Conservation (phyloP, 2,329 filamentous ascomycete genomes). For the Paradendryphiella salina region DNA sequence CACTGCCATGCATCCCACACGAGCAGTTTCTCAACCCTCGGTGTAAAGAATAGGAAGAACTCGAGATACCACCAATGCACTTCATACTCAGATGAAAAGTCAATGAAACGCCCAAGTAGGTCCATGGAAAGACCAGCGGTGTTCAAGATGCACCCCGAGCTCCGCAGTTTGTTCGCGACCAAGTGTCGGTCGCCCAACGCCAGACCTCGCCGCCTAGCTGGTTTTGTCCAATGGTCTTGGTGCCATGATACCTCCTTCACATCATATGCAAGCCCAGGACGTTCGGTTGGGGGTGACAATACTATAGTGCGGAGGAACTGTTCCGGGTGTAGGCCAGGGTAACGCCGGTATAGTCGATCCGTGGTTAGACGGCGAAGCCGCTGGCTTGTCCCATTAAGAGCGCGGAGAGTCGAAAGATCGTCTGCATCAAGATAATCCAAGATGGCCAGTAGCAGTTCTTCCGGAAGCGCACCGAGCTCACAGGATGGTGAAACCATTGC, state of each 20-base stretch:
- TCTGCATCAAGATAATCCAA: conserved; percentile 3
- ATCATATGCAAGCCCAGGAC: not conserved
- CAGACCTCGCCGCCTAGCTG: not conserved
- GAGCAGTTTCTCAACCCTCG: conserved; percentile 4
- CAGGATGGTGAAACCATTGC: not conserved
- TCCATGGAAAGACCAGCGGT: not conserved
- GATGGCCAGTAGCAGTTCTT: conserved; percentile 10
- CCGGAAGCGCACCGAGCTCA: conserved; percentile 4
- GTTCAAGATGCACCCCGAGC: not conserved
- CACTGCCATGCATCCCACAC: conserved; percentile 11
- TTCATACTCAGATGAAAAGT: not conserved
- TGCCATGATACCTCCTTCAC: conserved; percentile 12
- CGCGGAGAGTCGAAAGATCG: conserved; percentile 4
- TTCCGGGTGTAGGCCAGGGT: conserved; percentile 2
- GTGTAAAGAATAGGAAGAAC: conserved; percentile 14
- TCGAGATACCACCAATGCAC: conserved; percentile 19
- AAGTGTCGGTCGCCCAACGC: not conserved
- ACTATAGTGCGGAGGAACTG: conserved; percentile 12
- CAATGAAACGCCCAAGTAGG: conserved; percentile 2
- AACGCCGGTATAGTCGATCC: conserved; percentile 7
- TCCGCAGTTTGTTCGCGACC: conserved; percentile 1
- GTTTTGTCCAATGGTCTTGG: not conserved
- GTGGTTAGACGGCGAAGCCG: conserved; percentile 9
- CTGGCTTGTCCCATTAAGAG: conserved; percentile 6
- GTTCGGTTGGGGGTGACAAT: not conserved